These are phyloP conservation scores for Cunninghamia lanceolata DNA, from an alignment of 75 land plant species.

Conservation along the genomic window DNA sequence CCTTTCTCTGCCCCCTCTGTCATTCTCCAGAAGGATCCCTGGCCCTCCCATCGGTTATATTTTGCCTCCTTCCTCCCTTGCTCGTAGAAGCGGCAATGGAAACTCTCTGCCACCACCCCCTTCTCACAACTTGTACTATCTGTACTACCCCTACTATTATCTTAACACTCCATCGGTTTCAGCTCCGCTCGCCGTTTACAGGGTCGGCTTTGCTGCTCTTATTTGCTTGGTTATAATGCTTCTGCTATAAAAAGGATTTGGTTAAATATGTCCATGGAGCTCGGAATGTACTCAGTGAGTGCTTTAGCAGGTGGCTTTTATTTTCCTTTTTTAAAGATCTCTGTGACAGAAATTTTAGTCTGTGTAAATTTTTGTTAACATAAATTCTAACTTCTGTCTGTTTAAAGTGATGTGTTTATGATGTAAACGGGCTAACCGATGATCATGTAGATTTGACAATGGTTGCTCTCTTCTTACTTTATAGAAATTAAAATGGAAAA, in stretches of 20 bases:
- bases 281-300: background rate
- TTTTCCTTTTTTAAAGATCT: background rate
- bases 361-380: background rate
- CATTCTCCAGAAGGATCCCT: background rate
- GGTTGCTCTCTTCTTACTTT: too few species aligned
- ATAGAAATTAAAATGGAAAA: too few species aligned
- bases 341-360: background rate
- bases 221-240: background rate
- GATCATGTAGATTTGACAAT: too few species aligned
- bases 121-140: background rate
- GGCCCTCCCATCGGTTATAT: background rate
- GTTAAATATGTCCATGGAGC: background rate
- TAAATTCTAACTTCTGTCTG: background rate
- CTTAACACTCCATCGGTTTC: constrained; percentile 2
- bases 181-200: background rate
- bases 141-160: constrained; percentile 2
- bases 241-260: background rate
- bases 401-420: too few species aligned
- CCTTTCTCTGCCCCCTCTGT: background rate
- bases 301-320: background rate
- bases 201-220: background rate
- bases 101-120: background rate
- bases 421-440: too few species aligned
- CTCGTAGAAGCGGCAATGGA: background rate
- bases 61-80: background rate